A percentile compares a stretch with the other conserved stretches of the same genome.
Evolutionary conservation across 495 filamentous ascomycete species (phyloP).

Genomic region (Annulohypoxylon bovei): DNA sequence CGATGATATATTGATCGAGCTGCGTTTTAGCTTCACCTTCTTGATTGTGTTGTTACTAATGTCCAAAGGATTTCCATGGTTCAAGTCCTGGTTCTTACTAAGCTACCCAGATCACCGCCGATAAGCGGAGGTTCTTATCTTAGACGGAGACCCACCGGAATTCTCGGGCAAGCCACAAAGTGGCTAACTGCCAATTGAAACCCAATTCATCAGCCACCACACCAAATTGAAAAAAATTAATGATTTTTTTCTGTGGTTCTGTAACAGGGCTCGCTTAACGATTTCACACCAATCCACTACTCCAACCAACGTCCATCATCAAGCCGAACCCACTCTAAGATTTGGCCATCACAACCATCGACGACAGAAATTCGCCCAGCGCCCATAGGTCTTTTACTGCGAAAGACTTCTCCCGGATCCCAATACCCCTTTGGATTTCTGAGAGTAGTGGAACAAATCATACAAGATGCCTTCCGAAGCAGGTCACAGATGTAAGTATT

Average conservation of each 20-base stretch:
- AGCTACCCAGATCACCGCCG: not conserved
- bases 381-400: constrained; percentile 41
- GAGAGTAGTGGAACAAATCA: constrained; percentile 50
- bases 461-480: constrained; percentile 84
- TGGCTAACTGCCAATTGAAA: constrained; percentile 22
- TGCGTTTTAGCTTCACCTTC: not conserved
- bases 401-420: constrained; percentile 40
- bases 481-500: constrained; percentile 80
- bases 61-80: not conserved
- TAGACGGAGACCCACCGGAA: not conserved
- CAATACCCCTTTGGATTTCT: constrained; percentile 42
- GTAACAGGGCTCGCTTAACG: constrained; percentile 49
- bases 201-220: constrained; percentile 31
- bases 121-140: constrained; percentile 11
- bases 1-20: not conserved
- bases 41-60: too few species aligned
- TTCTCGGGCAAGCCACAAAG: not conserved
- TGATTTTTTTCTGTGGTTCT: constrained; percentile 37
- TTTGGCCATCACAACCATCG: constrained; percentile 48
- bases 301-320: constrained; percentile 43
- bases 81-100: not conserved
- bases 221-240: constrained; percentile 41
- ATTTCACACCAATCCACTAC: constrained; percentile 44
- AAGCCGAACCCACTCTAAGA: constrained; percentile 42
- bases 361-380: constrained; percentile 48